phyloP scores from a whole-genome alignment of 1,284 basidiomycete genomes.

The Rhodotorula mucilaginosa region DNA sequence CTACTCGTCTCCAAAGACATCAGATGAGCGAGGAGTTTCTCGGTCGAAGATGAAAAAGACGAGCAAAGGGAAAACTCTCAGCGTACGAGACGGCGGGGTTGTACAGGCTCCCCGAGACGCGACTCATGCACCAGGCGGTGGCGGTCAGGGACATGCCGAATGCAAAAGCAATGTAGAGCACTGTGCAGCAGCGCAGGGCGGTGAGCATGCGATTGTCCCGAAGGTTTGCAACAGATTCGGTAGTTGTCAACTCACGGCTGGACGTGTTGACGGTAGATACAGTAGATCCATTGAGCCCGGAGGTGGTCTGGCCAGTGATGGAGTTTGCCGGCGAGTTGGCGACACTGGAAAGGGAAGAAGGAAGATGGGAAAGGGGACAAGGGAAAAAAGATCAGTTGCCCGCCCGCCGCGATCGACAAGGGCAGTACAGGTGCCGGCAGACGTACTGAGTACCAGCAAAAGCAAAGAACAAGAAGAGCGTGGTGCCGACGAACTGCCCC shows the following conservation, averaged over 20 bases:
- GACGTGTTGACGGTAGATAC: slow-evolving; percentile 15
- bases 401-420: too few relatives aligned
- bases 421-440: not conserved
- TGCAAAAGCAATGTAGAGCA: slow-evolving; percentile 24
- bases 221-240: not conserved
- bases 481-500: not conserved
- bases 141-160: slow-evolving; percentile 64
- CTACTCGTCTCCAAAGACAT: not conserved
- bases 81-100: slow-evolving; percentile 60
- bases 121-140: slow-evolving; percentile 59
- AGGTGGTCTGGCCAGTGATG: slow-evolving; percentile 1
- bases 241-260: slow-evolving; percentile 49
- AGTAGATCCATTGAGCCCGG: not conserved
- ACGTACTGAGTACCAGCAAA: not conserved
- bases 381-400: not conserved
- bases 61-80: not conserved
- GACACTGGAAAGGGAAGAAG: not conserved
- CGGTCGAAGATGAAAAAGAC: not conserved
- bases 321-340: slow-evolving; percentile 10
- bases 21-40: not conserved
- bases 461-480: not conserved
- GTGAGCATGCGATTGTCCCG: not conserved
- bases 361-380: not conserved
- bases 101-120: slow-evolving; percentile 51
- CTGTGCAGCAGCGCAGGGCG: slow-evolving; percentile 52